Percentiles rank a stretch among this genome's conserved stretches.
Conservation (phyloP, 1,284 basidiomycete genomes). For the Leccinum griseonigrum region DNA sequence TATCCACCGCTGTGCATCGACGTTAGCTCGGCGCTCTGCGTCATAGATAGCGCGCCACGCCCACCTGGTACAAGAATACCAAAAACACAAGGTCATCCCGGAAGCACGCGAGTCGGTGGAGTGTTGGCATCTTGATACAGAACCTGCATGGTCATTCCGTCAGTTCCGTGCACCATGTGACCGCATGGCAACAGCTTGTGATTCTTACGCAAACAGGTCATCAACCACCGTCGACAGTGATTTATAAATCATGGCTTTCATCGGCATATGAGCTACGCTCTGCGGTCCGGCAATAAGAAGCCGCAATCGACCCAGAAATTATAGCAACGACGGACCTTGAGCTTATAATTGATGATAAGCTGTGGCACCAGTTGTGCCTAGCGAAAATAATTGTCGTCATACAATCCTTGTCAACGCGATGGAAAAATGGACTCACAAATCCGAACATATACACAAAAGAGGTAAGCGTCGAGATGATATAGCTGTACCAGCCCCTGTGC, state of each 20-base stretch:
- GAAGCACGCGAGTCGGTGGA: conserved; percentile 89
- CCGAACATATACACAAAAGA: conserved; percentile 96
- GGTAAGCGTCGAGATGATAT: conserved; percentile 84
- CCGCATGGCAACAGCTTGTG: conserved; percentile 13
- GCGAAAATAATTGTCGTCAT: conserved; percentile 20
- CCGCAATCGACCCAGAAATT: conserved; percentile 10
- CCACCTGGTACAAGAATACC: conserved; percentile 81
- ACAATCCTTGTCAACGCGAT: conserved; percentile 5
- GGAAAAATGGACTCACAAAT: conserved; percentile 63
- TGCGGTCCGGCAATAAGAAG: conserved; percentile 33
- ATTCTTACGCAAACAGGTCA: conserved; percentile 83
- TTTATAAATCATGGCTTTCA: conserved; percentile 98
- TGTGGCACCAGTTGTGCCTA: conserved; percentile 90
- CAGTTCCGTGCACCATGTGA: conserved; percentile 19
- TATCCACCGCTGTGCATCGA: conserved; percentile 74
- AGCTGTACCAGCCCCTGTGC: conserved; percentile 95
- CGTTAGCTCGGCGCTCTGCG: conserved; percentile 13
- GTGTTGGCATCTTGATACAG: conserved; percentile 93
- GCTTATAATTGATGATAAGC: conserved; percentile 94
- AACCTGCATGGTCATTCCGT: conserved; percentile 50
- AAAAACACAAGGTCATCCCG: conserved; percentile 91
- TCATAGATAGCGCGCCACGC: conserved; percentile 26
- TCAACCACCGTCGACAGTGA: conserved; percentile 88
- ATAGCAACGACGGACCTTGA: conserved; percentile 60
- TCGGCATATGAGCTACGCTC: conserved; percentile 91